Evolutionary conservation across 352 stramenopile genomes (phyloP).

Genomic region (Peronospora farinosa): DNA sequence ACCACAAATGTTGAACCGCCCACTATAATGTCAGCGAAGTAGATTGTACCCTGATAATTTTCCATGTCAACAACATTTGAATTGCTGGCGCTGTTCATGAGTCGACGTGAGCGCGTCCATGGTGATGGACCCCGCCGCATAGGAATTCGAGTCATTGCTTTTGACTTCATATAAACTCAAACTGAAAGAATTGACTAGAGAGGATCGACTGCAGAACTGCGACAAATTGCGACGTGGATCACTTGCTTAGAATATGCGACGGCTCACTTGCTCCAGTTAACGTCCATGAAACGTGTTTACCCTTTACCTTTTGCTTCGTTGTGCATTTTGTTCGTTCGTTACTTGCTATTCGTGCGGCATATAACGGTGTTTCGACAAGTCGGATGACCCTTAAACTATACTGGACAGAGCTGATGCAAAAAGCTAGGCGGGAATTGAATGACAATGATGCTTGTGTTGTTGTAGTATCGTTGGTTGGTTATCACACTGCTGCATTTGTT

Average conservation of each 20-base stretch:
- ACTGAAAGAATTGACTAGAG: background rate
- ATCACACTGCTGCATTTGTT: too few relatives aligned
- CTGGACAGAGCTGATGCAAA: too few relatives aligned
- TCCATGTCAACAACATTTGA: conserved; percentile 34
- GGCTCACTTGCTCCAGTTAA: background rate
- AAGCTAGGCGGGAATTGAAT: too few relatives aligned
- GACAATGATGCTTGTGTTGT: too few relatives aligned
- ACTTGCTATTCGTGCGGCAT: background rate
- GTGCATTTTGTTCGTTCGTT: conserved; percentile 16
- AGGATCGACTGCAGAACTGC: background rate
- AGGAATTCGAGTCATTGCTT: conserved; percentile 11
- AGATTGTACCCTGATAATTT: conserved; percentile 59
- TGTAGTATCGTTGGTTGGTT: too few relatives aligned
- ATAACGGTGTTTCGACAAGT: too few relatives aligned
- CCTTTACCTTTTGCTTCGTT: conserved; percentile 20
- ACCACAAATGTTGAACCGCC: conserved; percentile 38
- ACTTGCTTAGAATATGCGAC: conserved; percentile 14
- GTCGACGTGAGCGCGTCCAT: conserved; percentile 20
- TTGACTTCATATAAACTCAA: background rate
- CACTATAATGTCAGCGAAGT: conserved; percentile 54
- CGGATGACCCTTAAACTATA: too few relatives aligned
- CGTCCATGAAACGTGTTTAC: background rate
- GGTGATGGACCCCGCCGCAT: conserved; percentile 14
- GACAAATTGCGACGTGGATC: conserved; percentile 5
- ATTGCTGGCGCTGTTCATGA: conserved; percentile 27